Percentiles rank a stretch among this genome's conserved stretches.
These are phyloP conservation scores for Talaromyces sp. DNA, from an alignment of 2,329 filamentous ascomycete species.

Conservation along the genomic window DNA sequence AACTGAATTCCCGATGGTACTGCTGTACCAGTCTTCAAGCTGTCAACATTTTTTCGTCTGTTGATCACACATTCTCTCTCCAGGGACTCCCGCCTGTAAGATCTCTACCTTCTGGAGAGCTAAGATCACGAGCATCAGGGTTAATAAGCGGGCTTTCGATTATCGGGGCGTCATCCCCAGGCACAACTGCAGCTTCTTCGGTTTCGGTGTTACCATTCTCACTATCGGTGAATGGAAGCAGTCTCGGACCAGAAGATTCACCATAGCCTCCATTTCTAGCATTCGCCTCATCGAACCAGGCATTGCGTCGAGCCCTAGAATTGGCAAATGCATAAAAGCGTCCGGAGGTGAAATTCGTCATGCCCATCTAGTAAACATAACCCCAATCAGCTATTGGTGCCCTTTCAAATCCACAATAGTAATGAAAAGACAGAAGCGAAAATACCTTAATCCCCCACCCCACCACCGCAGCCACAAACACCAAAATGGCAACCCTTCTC, in stretches of 20 bases:
- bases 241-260: conserved; percentile 2
- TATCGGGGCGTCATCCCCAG: not conserved
- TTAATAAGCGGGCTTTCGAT: conserved; percentile 12
- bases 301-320: conserved; percentile 7
- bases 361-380: not conserved
- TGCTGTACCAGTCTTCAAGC: not conserved
- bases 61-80: conserved; percentile 8
- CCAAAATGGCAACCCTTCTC: conserved; percentile 29
- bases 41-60: not conserved
- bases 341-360: not conserved
- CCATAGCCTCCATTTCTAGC: not conserved
- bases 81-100: conserved; percentile 11
- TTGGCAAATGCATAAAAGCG: conserved; percentile 1
- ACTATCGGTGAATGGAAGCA: conserved; percentile 14
- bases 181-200: not conserved
- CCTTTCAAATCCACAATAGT: no score
- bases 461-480: conserved; percentile 29
- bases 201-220: not conserved
- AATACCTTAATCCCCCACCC: conserved; percentile 26
- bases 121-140: conserved; percentile 16
- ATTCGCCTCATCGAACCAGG: not conserved
- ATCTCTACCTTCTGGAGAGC: conserved; percentile 5
- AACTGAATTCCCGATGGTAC: not conserved
- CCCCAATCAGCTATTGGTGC: not conserved
- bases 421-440: not conserved